Evolutionary conservation across 441 rosid genomes (phyloP).

Genomic region (Manihot esculenta): DNA sequence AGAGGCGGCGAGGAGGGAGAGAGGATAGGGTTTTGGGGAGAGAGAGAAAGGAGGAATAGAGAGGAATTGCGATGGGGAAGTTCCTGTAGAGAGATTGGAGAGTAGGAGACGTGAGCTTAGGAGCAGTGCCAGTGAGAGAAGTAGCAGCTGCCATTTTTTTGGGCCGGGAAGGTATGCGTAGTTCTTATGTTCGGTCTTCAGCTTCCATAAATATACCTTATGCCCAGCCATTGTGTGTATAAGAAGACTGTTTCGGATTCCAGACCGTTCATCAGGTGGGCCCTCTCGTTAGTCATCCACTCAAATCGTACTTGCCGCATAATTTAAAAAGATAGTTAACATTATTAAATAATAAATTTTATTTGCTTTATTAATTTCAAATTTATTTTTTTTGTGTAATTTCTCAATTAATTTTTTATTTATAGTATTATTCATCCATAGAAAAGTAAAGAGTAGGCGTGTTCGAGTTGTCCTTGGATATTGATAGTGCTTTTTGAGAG

Average conservation of each 20-base stretch:
- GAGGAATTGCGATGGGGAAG: constrained; percentile 31
- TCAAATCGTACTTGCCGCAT: background rate
- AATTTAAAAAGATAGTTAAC: too few relatives aligned
- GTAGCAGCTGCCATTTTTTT: constrained; percentile 24
- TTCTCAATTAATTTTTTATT: too few relatives aligned
- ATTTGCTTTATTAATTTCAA: too few relatives aligned
- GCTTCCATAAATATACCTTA: background rate
- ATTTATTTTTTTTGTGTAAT: too few relatives aligned
- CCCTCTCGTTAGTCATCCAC: background rate
- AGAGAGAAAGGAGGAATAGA: constrained; percentile 30
- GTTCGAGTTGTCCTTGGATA: too few relatives aligned
- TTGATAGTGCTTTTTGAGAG: too few relatives aligned
- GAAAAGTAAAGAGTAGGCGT: too few relatives aligned
- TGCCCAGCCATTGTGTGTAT: background rate
- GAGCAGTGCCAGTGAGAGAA: constrained; percentile 44
- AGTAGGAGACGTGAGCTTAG: constrained; percentile 51
- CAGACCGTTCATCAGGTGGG: constrained; percentile 2
- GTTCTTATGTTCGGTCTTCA: too few relatives aligned
- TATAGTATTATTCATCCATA: too few relatives aligned
- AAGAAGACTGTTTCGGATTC: background rate
- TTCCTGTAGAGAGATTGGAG: constrained; percentile 44
- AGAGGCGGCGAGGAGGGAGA: constrained; percentile 25
- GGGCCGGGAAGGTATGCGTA: background rate
- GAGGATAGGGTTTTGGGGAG: constrained; percentile 39
- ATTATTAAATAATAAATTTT: too few relatives aligned